Evolutionary conservation across 1,284 basidiomycete species (phyloP).

Genomic region (Golubevia sp.): DNA sequence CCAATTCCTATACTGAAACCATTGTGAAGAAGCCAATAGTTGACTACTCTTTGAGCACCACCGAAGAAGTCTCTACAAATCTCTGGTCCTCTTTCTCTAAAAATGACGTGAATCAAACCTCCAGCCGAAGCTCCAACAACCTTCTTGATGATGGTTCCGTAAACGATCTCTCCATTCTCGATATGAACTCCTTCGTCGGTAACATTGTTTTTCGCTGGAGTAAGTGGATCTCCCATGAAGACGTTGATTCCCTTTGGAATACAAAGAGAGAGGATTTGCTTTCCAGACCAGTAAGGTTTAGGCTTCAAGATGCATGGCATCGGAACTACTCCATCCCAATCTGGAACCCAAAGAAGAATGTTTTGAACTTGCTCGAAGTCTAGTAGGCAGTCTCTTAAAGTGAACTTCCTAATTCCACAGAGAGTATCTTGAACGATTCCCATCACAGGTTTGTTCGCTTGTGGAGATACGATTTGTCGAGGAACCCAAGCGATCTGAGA

Average conservation of each 20-base stretch:
- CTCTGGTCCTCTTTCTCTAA: constrained; percentile 95
- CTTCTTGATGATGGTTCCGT: constrained; percentile 96
- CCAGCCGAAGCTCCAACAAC: constrained; percentile 88
- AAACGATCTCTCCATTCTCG: constrained; percentile 95
- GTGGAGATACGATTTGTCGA: constrained; percentile 97
- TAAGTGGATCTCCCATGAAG: constrained; percentile 45
- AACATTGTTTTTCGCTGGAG: constrained; percentile 47
- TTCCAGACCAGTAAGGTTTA: constrained; percentile 96
- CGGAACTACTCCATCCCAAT: constrained; percentile 93
- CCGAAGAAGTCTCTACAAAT: constrained; percentile 90
- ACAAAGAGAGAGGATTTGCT: constrained; percentile 90
- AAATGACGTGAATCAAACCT: constrained; percentile 94
- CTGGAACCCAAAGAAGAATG: constrained; percentile 94
- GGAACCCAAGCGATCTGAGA: constrained; percentile 99
- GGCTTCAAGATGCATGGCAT: constrained; percentile 94
- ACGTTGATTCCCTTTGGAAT: constrained; percentile 98
- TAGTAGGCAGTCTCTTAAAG: constrained; percentile 74
- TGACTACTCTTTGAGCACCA: constrained; percentile 91
- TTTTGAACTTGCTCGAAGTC: constrained; percentile 73
- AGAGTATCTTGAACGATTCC: constrained; percentile 99
- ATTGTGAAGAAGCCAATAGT: constrained; percentile 98
- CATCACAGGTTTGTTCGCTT: constrained; percentile 99
- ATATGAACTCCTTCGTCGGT: constrained; percentile 90
- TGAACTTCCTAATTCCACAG: constrained; percentile 96
- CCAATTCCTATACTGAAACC: constrained; percentile 99